Evolutionary conservation across 306 rosid species (phyloP), one percentile per base, ranked within the genome.

Genomic region (Citrullus mucosospermus): DNA sequence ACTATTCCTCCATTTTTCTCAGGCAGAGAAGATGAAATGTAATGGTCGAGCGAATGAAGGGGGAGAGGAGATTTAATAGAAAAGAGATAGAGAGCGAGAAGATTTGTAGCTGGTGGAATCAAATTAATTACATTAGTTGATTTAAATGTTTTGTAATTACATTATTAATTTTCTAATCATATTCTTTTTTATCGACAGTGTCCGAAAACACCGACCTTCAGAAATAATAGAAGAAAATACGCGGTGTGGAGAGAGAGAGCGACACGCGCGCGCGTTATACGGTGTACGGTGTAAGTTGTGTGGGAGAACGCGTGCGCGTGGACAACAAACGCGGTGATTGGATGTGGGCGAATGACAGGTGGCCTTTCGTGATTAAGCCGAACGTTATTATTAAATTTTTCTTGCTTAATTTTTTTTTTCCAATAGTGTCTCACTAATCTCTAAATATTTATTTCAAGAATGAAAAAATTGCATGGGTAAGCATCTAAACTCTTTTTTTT

Each of bases 1-100:
- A 53, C 61, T 73, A 73, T 50, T 73, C 78, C 78, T 8, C 78
- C 78, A 73, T 73, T 73, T 50, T 32, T 16, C 57, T 70, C 39
- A n/a, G 5, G 17, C 57, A 66, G 50, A 73, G 59, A 53, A 20
- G 61, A 73, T 15, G 78, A 50, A 51, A 73, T 73, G 61, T 17
- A 73, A 53, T 73, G 78, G 48, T 16, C 4, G 61, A 53, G 78
- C 39, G 48, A 53, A 53, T 30, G 78, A 30, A 30, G 78, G 46
- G 61, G 78, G 11, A 1, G 44, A 6, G 12, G 58, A 71, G 77
- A 28, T 48, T 71, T 71, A 71, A 73, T 51, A 73, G 59, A 73
- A 3, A 30, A 8, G 15, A 17, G 18, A 44, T 56, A 73, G 62
- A 51, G 44, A 32, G 77, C 16, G 28, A 50, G 77, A 50, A 3